Evolutionary conservation across 768 basidiomycete genomes (phyloP).

Genomic region (Amylocystis lapponica): DNA sequence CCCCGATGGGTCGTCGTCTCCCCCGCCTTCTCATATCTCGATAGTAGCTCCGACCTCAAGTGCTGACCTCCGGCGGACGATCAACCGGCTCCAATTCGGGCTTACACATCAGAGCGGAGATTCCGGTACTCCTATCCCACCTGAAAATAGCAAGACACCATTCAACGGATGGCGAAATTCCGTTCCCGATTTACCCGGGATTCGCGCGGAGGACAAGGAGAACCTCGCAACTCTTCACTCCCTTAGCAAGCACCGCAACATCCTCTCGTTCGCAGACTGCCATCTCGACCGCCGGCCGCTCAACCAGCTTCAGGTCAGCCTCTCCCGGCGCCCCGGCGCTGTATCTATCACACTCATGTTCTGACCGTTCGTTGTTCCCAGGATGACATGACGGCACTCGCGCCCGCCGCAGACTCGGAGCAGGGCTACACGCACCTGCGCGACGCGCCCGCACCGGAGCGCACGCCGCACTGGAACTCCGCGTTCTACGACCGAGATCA

Average conservation of each 20-base stretch:
- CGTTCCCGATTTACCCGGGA: no score
- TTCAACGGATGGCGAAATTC: no score
- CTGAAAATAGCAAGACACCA: no score
- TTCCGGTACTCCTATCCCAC: no score
- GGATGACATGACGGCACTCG: constrained; percentile 9
- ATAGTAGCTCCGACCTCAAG: neutral
- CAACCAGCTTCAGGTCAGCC: neutral
- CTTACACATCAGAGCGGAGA: no score
- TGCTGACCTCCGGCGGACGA: constrained; percentile 9
- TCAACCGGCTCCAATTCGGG: constrained; percentile 11
- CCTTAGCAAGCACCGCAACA: neutral
- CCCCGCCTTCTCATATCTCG: no score
- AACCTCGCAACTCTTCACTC: neutral
- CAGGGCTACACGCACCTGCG: constrained; percentile 13
- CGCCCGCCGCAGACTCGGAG: constrained; percentile 9
- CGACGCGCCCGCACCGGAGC: constrained; percentile 1
- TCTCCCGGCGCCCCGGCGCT: neutral
- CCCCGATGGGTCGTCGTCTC: no score
- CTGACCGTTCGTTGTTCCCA: constrained; percentile 3
- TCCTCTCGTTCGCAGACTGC: constrained; percentile 1
- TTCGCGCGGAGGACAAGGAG: neutral
- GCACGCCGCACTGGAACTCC: constrained; percentile 7
- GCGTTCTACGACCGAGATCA: constrained; percentile 11
- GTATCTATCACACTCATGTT: neutral
- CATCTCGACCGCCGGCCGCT: neutral